These are phyloP conservation scores for Tulasnella sp. DNA, from an alignment of 768 basidiomycete genomes.

Conservation along the genomic window DNA sequence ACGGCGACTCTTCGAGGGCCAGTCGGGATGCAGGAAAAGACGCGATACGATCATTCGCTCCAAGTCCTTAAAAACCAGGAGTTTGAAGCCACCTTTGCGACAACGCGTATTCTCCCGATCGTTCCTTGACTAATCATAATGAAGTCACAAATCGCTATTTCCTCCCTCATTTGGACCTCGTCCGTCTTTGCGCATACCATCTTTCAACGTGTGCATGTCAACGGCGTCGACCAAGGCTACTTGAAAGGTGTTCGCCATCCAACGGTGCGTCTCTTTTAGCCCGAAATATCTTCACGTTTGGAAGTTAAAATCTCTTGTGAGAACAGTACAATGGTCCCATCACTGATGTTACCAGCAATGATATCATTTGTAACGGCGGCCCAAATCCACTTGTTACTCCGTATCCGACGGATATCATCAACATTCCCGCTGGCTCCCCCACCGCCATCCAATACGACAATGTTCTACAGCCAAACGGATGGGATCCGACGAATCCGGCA, in stretches of 20 bases:
- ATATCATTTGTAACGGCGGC: constrained; percentile 52
- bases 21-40: not conserved
- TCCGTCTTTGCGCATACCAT: constrained; percentile 7
- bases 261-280: constrained; percentile 9
- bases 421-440: constrained; percentile 44
- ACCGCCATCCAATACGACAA: constrained; percentile 51
- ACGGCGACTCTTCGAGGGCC: not conserved
- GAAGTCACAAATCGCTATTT: not conserved
- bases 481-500: constrained; percentile 36
- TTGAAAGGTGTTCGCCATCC: constrained; percentile 26
- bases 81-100: not conserved
- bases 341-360: constrained; percentile 49
- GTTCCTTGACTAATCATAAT: not conserved
- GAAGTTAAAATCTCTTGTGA: not conserved
- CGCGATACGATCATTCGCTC: not conserved
- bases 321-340: constrained; percentile 38
- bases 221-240: constrained; percentile 19
- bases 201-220: constrained; percentile 7
- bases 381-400: constrained; percentile 40
- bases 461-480: constrained; percentile 41
- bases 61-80: not conserved
- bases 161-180: not conserved
- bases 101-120: not conserved
- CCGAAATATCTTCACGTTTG: not conserved
- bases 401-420: constrained; percentile 35